phyloP scores from a whole-genome alignment of 306 rosid species.

The Hippophae tibetana region DNA sequence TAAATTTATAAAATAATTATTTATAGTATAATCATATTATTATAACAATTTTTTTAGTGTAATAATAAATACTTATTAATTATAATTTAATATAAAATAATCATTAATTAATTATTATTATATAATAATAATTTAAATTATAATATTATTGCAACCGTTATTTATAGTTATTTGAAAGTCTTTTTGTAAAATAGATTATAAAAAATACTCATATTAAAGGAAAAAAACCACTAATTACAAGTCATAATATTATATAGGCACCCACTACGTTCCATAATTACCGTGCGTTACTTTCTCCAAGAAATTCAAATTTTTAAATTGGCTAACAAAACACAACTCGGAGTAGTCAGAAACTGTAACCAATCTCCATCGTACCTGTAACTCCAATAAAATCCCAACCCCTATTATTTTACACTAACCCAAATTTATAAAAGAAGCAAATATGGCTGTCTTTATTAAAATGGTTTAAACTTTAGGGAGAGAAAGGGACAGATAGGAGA shows the following conservation, averaged over 20 bases:
- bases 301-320: slow-evolving; percentile 20
- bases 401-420: slow-evolving; percentile 10
- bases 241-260: slow-evolving; percentile 10
- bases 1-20: too few relatives aligned
- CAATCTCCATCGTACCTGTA: slow-evolving; percentile 21
- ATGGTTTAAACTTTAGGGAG: neutral
- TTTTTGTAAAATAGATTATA: too few relatives aligned
- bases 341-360: neutral
- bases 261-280: slow-evolving; percentile 31
- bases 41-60: too few relatives aligned
- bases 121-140: too few relatives aligned
- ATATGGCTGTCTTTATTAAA: neutral
- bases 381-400: slow-evolving; percentile 15
- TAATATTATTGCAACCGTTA: too few relatives aligned
- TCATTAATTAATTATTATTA: too few relatives aligned
- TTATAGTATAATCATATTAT: too few relatives aligned
- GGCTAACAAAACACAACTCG: slow-evolving; percentile 17
- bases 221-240: slow-evolving; percentile 25
- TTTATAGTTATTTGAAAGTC: too few relatives aligned
- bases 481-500: neutral
- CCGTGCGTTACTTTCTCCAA: slow-evolving; percentile 39
- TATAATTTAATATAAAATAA: too few relatives aligned
- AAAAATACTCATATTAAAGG: neutral
- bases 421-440: neutral
- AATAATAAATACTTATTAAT: too few relatives aligned